Base-by-base conservation (phyloP, 2,329 filamentous ascomycete species). In the Trichoderma sp. region DNA sequence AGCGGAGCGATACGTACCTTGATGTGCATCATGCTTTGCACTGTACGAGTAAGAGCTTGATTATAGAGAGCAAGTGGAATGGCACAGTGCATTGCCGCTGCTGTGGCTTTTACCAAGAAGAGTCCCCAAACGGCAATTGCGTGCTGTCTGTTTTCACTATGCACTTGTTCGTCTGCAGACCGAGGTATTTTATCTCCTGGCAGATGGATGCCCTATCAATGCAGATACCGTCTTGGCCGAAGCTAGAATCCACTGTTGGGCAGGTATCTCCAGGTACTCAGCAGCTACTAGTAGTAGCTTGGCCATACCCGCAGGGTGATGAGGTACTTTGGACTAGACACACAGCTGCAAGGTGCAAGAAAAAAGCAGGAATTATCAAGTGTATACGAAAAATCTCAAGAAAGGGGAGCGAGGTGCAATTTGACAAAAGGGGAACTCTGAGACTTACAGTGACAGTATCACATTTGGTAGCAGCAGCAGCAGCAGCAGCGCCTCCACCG, bases 161-260 rank as follows among this genome's bases (percentile, higher is more conserved):
- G 46, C 46, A 13, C 46, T 24, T 21, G 11, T 46, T n/a, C n/a
- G 10, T 21, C 43, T 46, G 37, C 37, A n/a, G n/a, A n/a, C 39
- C 39, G 39, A 43, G 39, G 39, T 43, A 43, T 43, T 43, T 43
- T 8, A 7, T 32, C 28, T 49, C 43, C 32, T 34, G 32, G 34
- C 16, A 43, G 28, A 8, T 18, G 24, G 16, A 37, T 39, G n/a
- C 46, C 34, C 16, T 21, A 28, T 43, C 34, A 21, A 51, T n/a
- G 28, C 59, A 51, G 21, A 24, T 30, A 51, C 30, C 21, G 32
- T 51, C 49, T 21, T 52, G 30, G 49, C 18, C 24, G 14, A 21
- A 51, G n/a, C 43, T 32, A 37, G 28, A 63, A 52, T 7, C 59
- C 59, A 63, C 59, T 26, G 32, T 63, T 63, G 59, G 59, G 59